Evolutionary conservation across 352 stramenopile genomes (phyloP).

Genomic region (Globisporangium polare): DNA sequence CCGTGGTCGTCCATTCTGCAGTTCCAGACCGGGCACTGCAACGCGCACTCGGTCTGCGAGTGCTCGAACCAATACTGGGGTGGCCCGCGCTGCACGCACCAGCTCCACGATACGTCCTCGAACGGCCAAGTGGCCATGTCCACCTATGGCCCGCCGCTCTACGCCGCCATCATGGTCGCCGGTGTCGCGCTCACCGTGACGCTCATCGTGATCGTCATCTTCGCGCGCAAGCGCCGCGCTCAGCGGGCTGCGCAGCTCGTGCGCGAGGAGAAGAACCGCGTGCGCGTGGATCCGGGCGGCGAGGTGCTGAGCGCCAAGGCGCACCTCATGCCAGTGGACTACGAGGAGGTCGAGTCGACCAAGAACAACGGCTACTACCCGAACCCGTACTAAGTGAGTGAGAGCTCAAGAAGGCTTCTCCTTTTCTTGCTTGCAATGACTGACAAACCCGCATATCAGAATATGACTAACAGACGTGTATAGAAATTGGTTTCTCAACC

Average conservation of each 20-base stretch:
- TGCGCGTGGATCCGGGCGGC: conserved; percentile 20
- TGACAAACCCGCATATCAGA: background rate
- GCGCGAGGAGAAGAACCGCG: conserved; percentile 37
- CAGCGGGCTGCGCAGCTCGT: conserved; percentile 26
- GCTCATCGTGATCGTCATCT: conserved; percentile 40
- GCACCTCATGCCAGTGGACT: conserved; percentile 19
- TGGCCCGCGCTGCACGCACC: conserved; percentile 58
- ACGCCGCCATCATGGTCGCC: conserved; percentile 22
- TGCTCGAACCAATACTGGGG: conserved; percentile 61
- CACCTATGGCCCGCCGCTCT: conserved; percentile 31
- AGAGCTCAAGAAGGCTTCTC: background rate
- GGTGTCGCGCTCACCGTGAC: conserved; percentile 30
- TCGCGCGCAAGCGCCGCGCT: conserved; percentile 28
- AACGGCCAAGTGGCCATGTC: conserved; percentile 6
- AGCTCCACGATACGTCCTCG: conserved; percentile 21
- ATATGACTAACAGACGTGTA: background rate
- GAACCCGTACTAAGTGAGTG: conserved; percentile 17
- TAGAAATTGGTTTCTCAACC: background rate
- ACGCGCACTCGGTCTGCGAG: conserved; percentile 36
- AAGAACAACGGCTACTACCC: conserved; percentile 28
- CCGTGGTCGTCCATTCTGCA: conserved; percentile 28
- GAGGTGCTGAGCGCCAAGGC: conserved; percentile 27
- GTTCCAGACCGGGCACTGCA: conserved; percentile 59
- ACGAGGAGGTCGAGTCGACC: conserved; percentile 24
- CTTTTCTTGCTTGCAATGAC: background rate